Evolutionary conservation across 352 stramenopile species (phyloP), one percentile per base, ranked within the genome.

Genomic region (Phytophthora melonis): DNA sequence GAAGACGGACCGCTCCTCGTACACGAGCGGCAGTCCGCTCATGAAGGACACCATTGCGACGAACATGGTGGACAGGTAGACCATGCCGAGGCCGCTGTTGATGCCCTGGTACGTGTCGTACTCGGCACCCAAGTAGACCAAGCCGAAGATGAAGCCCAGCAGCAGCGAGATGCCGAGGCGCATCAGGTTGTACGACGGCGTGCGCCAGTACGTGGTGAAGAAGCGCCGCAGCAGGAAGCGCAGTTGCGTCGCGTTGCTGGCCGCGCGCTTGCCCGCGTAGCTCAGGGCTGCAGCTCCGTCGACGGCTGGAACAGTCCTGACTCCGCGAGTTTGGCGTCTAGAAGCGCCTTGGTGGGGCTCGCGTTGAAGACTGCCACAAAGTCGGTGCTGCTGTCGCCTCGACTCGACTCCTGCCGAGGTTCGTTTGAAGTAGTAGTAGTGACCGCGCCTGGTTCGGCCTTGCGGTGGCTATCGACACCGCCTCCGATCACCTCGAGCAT

Each of bases 101-200:
- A 83, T 62, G 21, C 74, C 75, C 25, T 58, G 27, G 27, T 30
- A 73, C 34, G 67, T 72, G 1, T 25, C 56, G 36, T 66, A 43
- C 10, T 78, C 60, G 21, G 73, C 32, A 58, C 67, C 58, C n/a
- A 74, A 30, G 63, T 72, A 83, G 2, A 65, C 34, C 0, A 81
- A 47, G 3, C 75, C 78, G 32, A 81, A 84, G 49, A 82, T 53
- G 32, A 63, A 21, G 19, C 57, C 36, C 11, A 63, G 73, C 16
- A 13, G 43, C 58, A 45, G 25, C n/a, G 19, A 32, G n/a, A 54
- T 57, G 14, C 16, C 23, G 39, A 21, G 53, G 14, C 92, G 82
- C 52, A 18, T 85, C 7, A 92, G 45, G 75, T 95, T 97, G 77
- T 98, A 98, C 58, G 79, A 80, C 25, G 91, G 88, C 8, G 81